Conservation (phyloP, 257 asterid genomes). For the Cordia subcordata region DNA sequence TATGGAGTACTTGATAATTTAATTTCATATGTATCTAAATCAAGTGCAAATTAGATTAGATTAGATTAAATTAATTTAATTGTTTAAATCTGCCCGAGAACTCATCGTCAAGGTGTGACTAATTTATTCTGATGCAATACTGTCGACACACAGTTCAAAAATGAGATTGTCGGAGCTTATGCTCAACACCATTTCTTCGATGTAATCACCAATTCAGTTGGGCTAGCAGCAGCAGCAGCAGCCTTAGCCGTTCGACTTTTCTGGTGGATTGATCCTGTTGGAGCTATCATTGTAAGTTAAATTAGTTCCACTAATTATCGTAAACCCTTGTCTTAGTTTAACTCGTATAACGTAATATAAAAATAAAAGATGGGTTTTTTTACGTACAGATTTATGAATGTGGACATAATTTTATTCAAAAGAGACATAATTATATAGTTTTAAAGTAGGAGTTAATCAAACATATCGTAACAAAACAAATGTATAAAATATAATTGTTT, state of each 20-base stretch:
- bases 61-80: too few relatives aligned
- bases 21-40: neutral
- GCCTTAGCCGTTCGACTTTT: conserved; percentile 43
- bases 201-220: conserved; percentile 63
- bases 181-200: conserved; percentile 71
- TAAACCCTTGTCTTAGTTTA: too few relatives aligned
- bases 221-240: conserved; percentile 53
- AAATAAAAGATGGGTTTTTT: too few relatives aligned
- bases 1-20: neutral
- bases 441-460: too few relatives aligned
- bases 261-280: conserved; percentile 74
- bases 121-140: conserved; percentile 50
- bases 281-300: conserved; percentile 32
- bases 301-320: too few relatives aligned
- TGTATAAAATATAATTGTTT: too few relatives aligned
- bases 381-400: too few relatives aligned
- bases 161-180: conserved; percentile 62
- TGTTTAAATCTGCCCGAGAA: conserved; percentile 10
- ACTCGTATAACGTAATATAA: too few relatives aligned
- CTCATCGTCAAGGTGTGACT: conserved; percentile 5
- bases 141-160: conserved; percentile 55
- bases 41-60: too few relatives aligned
- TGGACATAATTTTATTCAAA: too few relatives aligned
- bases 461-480: too few relatives aligned
- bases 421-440: too few relatives aligned